Evolutionary conservation across 495 filamentous ascomycete genomes (phyloP), one percentile per base, ranked within the genome.

Genomic region (Lasiosphaeria ovina): DNA sequence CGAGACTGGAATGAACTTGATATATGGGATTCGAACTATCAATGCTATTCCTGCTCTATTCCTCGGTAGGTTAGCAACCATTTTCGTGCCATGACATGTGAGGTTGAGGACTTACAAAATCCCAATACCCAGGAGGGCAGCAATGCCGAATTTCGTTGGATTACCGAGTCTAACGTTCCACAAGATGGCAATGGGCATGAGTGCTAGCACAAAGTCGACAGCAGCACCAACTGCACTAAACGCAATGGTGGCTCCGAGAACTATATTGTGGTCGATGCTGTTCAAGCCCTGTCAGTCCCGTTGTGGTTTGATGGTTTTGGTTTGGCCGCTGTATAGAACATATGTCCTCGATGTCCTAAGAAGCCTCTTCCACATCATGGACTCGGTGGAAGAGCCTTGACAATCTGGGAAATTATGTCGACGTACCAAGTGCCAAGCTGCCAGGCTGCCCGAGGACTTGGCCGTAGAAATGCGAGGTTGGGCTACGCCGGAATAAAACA

Each of bases 171-270:
- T 63, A 17, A 79, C 64, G 57, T 74, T 44, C 70, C 72, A 79
- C 11, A 81, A 57, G 33, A 80, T 69, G 33, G 69, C 67, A 32
- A 78, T 67, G 4, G 79, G 78, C 1, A 81, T 68, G 0, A 78
- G 52, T 3, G 74, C 78, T 14, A 80, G 65, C 2, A 69, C 61
- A 68, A 75, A 75, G 59, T 81, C 77, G 32, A 67, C 70, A 10
- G 72, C 32, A 14, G 73, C 74, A 35, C 67, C 70, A 1, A 79
- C 59, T 3, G 66, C 71, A 48, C 72, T 72, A 59, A 72, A 70
- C 2, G 73, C 73, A 49, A 78, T 69, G n/a, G 70, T 70, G 3
- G 69, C 66, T 40, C 60, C 48, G 9, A 73, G 66, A 3, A 76
- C 59, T 8, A 66, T 55, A 9, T 48, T 36, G 17, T 51, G 55